Base-by-base conservation (phyloP, 2,329 filamentous ascomycete species). In the Ophiostoma montium region DNA sequence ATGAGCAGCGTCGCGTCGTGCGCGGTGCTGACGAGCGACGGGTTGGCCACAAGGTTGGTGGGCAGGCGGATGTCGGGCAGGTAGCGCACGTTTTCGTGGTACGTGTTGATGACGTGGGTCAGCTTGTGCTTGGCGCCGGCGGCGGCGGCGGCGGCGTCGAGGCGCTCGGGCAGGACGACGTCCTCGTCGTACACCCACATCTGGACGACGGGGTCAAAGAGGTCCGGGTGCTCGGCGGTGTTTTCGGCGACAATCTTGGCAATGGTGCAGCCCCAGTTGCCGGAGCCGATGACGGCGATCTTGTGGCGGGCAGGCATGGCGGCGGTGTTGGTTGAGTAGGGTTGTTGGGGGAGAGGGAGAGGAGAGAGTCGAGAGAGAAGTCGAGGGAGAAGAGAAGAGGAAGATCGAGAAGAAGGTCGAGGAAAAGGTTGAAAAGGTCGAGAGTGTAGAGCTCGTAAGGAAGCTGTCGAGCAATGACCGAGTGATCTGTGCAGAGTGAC, bases 111-210 rank as follows among this genome's bases (percentile, higher is more conserved):
- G 58, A 98, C 68, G 47, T 78, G 66, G 8, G 92, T 95, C 64
- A 98, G 81, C 69, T 95, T 95, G 65, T 92, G 85, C 55, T 78
- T 72, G 54, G 78, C 74, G 60, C 76, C 75, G 35, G 75, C 71
- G 19, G 19, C 23, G 23, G 23, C 13, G 23, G 39, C 39, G 36
- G 51, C 67, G 18, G 75, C 61, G 58, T 84, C 74, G 71, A 87
- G 88, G 55, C 75, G 73, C 59, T 82, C 74, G 12, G 84, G 68
- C 38, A 95, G 71, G 49, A 77, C 76, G 55, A 95, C 81, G 21
- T 94, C 78, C 66, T 98, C 92, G 67, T 98, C 92, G 63, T 80
- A 95, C 61, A 98, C 94, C 92, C 92, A 98, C 92, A 98, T 96
- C 67, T 94, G 86, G 47, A 98, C 88, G 54, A 87, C 73, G 63